Evolutionary conservation across 1,284 basidiomycete genomes (phyloP), one percentile per base, ranked within the genome.

Genomic region (Cerrena zonata): DNA sequence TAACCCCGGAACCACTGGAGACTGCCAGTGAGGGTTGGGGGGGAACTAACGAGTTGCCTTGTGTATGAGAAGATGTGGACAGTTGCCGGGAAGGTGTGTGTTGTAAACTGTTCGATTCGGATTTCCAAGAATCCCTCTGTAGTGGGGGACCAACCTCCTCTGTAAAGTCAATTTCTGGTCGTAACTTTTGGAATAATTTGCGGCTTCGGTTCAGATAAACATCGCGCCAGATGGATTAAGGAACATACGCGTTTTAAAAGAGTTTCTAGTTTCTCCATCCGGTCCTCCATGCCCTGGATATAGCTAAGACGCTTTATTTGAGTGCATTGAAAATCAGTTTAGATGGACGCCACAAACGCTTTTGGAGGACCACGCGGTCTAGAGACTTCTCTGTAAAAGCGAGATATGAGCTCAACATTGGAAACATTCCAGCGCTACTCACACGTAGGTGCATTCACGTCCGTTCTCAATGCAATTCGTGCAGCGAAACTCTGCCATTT

Each of bases 331-430:
- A 34, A 15, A 15, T 34, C 7, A 7, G 30, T 34, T n/a, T n/a
- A n/a, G 5, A 11, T 11, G 37, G 18, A 25, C 25, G 13, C 18
- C 21, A 75, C 75, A 65, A 45, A 91, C 79, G 87, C 88, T 69
- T 93, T 92, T 1, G 90, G 84, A 12, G 90, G 90, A 0, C 90
- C 89, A 52, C 91, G 77, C 48, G 89, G 84, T 59, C 85, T 87
- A 1, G 89, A 91, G 3, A 76, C 75, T 64, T 86, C 84, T n/a
- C 84, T 87, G 52, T n/a, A 23, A 36, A 23, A 40, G 27, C n/a
- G 23, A 48, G 18, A 40, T 23, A 7, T 7, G 7, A 34, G 30
- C 15, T 10, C 37, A 37, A 44, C 52, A 19, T n/a, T n/a, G 25
- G 40, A 46, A 27, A 18, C 45, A 37, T 15, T 36, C 24, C 27